Evolutionary conservation across 73 alveolate genomes (phyloP), one percentile per base, ranked within the genome.

Genomic region (Paramecium tetraurelia): DNA sequence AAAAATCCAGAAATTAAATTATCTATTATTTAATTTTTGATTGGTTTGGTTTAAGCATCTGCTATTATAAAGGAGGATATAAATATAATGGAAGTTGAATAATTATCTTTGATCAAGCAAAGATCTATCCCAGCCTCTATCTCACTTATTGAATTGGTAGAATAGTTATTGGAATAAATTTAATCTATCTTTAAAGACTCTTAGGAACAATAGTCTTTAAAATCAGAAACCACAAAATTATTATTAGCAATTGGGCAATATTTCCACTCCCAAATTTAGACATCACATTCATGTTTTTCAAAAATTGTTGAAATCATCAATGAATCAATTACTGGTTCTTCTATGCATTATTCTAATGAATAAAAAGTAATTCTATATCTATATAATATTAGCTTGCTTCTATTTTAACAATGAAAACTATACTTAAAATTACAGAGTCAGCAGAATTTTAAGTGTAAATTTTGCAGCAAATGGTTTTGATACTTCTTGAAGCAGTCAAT

Each of bases 191-290:
- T 35, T 38, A 2, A 35, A 29, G 63, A 72, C n/a, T 31, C 27
- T 29, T 14, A 43, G 11, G 63, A 72, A 72, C 14, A 72, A 36
- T 38, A 72, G 11, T 72, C 57, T 4, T 38, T 72, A 38, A 72
- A 72, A 72, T 72, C 86, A 36, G 86, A 72, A 72, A 14, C 86
- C 3, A 40, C 86, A 5, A 72, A 72, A 72, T 40, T 72, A 36
- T 40, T 72, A 36, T 72, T 35, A 40, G 46, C 63, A 1, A 22
- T 72, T 72, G 86, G 57, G 2, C 14, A 72, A 38, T 72, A 72
- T 27, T 72, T 72, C 35, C 16, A 12, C 40, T 40, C 57, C 7
- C 7, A 72, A 38, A 72, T 72, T 16, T 72, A 35, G 21, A 29
- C 18, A 16, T 72, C 86, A 35, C 11, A 72, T 72, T 20, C 40